Evolutionary conservation across 345 rosid species (phyloP), one percentile per base, ranked within the genome.

Genomic region (Carallia pectinifolia): DNA sequence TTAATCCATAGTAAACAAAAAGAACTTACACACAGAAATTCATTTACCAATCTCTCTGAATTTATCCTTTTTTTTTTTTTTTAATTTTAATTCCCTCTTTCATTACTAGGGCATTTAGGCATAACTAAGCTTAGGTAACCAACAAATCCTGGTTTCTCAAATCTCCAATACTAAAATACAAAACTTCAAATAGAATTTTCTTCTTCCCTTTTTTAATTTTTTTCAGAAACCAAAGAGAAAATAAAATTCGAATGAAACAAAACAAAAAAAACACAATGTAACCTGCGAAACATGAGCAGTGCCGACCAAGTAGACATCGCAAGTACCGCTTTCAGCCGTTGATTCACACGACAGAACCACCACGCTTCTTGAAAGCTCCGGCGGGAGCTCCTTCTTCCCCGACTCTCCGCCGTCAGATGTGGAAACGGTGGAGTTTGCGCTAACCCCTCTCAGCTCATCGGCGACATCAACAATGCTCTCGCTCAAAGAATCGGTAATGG

Each of bases 221-320:
- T 50, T 56, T 38, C 71, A 55, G 29, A 64, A 81, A 61, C 62
- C 80, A 69, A 70, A 38, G 70, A 75, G 62, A 71, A 61, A 47
- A 40, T 47, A 37, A 53, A 53, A 52, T 53, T 37, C 1, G 60
- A 27, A 27, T 7, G 31, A 53, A n/a, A n/a, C n/a, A n/a, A n/a
- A 47, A 23, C 40, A 16, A 63, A 23, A 60, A n/a, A 29, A 13
- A 62, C 23, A 15, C 58, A 52, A 62, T 52, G 37, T 72, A 72
- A 88, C 99, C 98, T 87, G 81, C 10, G 98, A 96, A 36, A 92
- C 97, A 74, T 96, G 99, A 64, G 94, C 95, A 56, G 98, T 92
- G 27, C 97, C 99, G 54, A 96, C 85, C 80, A 96, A 64, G 70
- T 85, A 87, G 10, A 96, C 99, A 73, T 90, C 87, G 75, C 99